Base-by-base conservation (phyloP, 148 eudicot genomes). In the Silene uniflora region DNA sequence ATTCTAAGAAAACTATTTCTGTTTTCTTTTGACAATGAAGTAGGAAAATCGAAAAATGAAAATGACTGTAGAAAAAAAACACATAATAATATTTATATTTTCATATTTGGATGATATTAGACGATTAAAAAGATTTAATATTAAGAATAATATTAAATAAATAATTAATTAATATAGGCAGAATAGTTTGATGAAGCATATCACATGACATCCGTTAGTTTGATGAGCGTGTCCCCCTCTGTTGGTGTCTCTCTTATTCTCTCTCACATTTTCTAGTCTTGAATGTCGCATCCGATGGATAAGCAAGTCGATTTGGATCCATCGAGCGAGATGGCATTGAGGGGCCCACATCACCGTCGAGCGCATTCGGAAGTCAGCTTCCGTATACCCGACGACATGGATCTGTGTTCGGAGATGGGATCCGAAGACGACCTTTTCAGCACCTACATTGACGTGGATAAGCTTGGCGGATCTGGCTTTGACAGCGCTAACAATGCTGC, bases 361-460 rank as follows among this genome's bases (percentile, higher is more conserved):
- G 87, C 86, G n/a, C 84, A 77, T 10, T 84, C 91, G 0, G 91
- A 88, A 47, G 73, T 76, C 44, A 74, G 67, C 76, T 81, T 86
- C 78, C 77, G 78, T 2, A 68, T 83, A 22, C 74, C 83, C 6
- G 83, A 83, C 73, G 89, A 85, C 78, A 85, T 82, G 82, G 87
- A 81, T 72, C 84, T 84, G 19, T 79, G 81, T 24, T 61, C 82
- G 69, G 83, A 84, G 42, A 74, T 78, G 59, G 87, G 81, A 84
- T 82, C 84, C 44, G 84, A 84, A 58, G 86, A 84, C 35, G 89
- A 88, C 85, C 86, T 88, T 32, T 80, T 86, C 69, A 82, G 78
- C 74, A 82, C 85, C 73, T 81, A 86, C 19, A 76, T 76, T 10
- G 87, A 85, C 72, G 83, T 52, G 77, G 0, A 76, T 78, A 5